A percentile compares a stretch with the other conserved stretches of the same genome.
Conservation (phyloP, 208 protist genomes). For the Crithidia expoeki region DNA sequence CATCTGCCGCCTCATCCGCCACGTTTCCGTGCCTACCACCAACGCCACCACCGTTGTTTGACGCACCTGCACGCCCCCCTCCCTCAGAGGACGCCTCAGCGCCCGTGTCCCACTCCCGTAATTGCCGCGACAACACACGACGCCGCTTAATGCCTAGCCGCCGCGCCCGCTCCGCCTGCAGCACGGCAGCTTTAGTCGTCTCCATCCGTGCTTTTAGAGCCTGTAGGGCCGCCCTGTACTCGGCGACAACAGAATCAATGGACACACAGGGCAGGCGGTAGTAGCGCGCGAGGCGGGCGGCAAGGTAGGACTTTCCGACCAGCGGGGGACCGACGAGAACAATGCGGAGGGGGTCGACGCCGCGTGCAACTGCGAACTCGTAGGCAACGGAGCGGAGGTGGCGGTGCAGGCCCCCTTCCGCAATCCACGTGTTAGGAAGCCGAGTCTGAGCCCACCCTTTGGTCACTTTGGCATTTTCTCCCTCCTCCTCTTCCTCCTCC, state of each 20-base stretch:
- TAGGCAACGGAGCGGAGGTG: slow-evolving; percentile 64
- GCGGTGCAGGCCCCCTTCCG: slow-evolving; percentile 75
- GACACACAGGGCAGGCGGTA: slow-evolving; percentile 79
- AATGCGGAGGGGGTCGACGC: slow-evolving; percentile 83
- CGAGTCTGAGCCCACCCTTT: slow-evolving; percentile 1
- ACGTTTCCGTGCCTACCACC: neutral
- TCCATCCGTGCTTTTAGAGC: slow-evolving; percentile 37
- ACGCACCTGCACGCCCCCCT: no score
- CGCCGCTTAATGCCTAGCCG: slow-evolving; percentile 63
- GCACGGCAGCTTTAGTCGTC: slow-evolving; percentile 32
- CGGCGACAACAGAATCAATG: slow-evolving; percentile 42
- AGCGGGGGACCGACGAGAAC: slow-evolving; percentile 88
- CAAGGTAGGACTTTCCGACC: slow-evolving; percentile 83
- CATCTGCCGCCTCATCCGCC: neutral
- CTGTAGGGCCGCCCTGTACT: slow-evolving; percentile 57
- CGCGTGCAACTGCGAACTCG: slow-evolving; percentile 77
- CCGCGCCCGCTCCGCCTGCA: slow-evolving; percentile 45
- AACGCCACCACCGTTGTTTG: neutral
- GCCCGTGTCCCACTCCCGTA: slow-evolving; percentile 29
- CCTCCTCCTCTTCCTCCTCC: slow-evolving; percentile 24
- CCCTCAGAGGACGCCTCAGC: slow-evolving; percentile 9
- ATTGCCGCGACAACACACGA: slow-evolving; percentile 45
- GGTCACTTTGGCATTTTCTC: neutral
- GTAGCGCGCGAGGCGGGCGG: slow-evolving; percentile 54
- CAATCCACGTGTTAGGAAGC: slow-evolving; percentile 64